Base-by-base conservation (phyloP, 441 rosid genomes). In the Arabidopsis lyrata region DNA sequence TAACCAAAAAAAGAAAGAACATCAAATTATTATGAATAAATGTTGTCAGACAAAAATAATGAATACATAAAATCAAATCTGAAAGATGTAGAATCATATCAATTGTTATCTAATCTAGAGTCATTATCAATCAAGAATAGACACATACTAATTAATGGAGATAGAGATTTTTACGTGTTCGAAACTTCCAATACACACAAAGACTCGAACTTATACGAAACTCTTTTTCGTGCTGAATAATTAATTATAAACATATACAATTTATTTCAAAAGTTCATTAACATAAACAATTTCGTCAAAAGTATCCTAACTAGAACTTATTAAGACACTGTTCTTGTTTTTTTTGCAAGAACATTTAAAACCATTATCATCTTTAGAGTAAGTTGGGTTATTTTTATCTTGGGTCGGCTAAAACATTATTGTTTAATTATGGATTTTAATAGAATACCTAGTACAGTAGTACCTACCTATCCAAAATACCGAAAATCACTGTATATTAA, bases 401-500 rank as follows among this genome's bases (percentile, higher is more conserved):
- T 31, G 3, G 29, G 68, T 48, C 57, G 67, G 38, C 54, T 42
- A 27, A 42, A 61, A 59, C 16, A 59, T 36, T 4, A 24, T 24
- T 44, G 10, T 56, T 63, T 27, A 10, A 15, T 5, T 42, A 63
- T 50, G 24, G 11, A 36, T 35, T 65, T 50, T 52, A 50, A 38
- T 9, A 8, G 38, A 39, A 52, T 35, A 50, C 39, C 39, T 66
- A 22, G 2, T 22, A 22, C 22, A 18, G 2, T 22, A 39, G 49
- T 29, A 41, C 53, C n/a, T 15, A 54, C 41, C 34, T 55, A 41
- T 55, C 73, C 44, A 42, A 68, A 68, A 16, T 39, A 55, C 54
- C 13, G 55, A 36, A 31, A 29, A 42, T 3, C 6, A 31, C 16
- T 47, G 20, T 34, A 12, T 58, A 11, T 58, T 18, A 18, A 18